These are phyloP conservation scores for Cryptosporidium muris DNA, from an alignment of 169 alveolate genomes.

Conservation along the genomic window DNA sequence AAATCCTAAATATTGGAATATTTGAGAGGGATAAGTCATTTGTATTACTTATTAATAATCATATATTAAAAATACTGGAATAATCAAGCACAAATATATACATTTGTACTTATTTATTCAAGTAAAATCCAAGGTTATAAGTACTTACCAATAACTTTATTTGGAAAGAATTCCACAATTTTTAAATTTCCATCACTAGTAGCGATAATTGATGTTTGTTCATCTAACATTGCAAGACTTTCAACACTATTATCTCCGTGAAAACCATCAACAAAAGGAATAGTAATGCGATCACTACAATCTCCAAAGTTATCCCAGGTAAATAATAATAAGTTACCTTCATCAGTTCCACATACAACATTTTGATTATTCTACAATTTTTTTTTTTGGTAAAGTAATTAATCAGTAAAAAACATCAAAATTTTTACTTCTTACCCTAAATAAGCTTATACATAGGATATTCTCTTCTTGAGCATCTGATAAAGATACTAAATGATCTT, in stretches of 20 bases:
- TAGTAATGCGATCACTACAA: constrained; percentile 65
- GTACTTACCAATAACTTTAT: constrained; percentile 59
- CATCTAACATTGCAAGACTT: constrained; percentile 37
- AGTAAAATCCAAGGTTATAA: background rate
- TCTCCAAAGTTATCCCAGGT: constrained; percentile 71
- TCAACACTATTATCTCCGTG: constrained; percentile 65
- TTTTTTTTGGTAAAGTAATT: background rate
- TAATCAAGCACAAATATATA: too few species aligned
- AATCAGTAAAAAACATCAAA: background rate
- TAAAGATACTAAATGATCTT: constrained; percentile 39
- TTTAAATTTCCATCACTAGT: constrained; percentile 69
- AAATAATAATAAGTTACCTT: constrained; percentile 55
- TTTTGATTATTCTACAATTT: constrained; percentile 35
- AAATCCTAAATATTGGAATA: too few species aligned
- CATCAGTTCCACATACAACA: constrained; percentile 69
- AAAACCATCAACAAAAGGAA: constrained; percentile 65
- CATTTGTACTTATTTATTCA: too few species aligned
- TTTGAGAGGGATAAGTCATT: too few species aligned
- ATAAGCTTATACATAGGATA: constrained; percentile 29
- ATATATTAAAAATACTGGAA: too few species aligned
- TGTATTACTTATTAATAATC: too few species aligned
- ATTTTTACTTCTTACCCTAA: constrained; percentile 35
- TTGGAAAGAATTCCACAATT: constrained; percentile 49
- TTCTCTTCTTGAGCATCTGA: constrained; percentile 69
- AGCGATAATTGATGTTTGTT: constrained; percentile 49